Conservation (phyloP, 2,329 filamentous ascomycete species). For the Verticillium dahliae region DNA sequence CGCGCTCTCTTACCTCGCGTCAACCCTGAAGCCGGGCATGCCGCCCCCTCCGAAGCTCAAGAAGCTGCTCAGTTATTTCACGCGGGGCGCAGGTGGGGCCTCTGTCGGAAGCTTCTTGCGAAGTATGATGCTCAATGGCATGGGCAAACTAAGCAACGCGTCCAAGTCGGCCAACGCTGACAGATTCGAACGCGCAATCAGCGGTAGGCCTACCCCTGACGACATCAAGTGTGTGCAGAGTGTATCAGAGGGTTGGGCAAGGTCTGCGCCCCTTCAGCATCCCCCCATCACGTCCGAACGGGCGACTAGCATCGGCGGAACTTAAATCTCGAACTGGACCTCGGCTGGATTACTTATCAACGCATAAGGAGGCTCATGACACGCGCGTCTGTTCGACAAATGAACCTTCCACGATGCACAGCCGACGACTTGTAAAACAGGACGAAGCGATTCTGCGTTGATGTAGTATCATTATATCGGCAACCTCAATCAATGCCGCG, state of each 20-base stretch:
- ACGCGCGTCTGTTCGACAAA: no score
- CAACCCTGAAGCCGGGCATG: conserved; percentile 4
- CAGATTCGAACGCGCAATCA: neutral
- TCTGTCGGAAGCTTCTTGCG: neutral
- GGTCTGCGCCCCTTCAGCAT: neutral
- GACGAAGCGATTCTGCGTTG: no score
- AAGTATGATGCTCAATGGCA: neutral
- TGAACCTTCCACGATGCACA: no score
- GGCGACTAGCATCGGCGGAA: no score
- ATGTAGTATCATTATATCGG: no score
- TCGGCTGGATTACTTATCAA: no score
- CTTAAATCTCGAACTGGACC: no score
- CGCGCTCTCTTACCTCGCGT: conserved; percentile 9
- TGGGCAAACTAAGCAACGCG: neutral
- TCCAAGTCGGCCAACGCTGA: neutral
- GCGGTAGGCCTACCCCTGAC: neutral
- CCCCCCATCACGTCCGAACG: neutral
- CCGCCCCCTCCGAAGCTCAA: conserved; percentile 1
- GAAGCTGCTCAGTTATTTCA: conserved; percentile 11
- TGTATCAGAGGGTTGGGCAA: neutral
- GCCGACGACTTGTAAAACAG: no score
- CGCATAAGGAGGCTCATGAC: no score
- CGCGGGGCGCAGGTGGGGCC: neutral
- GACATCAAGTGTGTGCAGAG: neutral
- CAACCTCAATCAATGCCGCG: no score